phyloP scores from a whole-genome alignment of 1,139 yeast genomes.

The Scheffersomyces quercinus region DNA sequence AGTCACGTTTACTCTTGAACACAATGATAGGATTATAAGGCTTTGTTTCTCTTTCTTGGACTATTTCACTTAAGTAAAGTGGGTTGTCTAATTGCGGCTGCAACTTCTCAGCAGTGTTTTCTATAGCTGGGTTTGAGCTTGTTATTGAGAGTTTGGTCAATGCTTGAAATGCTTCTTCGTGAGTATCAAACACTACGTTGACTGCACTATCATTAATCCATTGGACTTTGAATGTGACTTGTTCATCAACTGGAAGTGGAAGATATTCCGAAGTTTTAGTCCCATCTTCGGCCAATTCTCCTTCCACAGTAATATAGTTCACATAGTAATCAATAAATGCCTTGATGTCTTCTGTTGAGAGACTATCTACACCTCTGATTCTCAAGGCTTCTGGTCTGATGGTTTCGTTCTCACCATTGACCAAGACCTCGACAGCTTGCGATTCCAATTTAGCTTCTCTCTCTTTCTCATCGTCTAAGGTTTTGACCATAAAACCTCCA shows the following conservation, averaged over 20 bases:
- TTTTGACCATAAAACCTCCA: constrained; percentile 44
- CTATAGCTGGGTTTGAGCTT: constrained; percentile 15
- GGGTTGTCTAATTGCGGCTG: constrained; percentile 9
- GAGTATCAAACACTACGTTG: constrained; percentile 52
- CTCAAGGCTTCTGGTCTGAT: constrained; percentile 53
- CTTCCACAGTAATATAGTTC: constrained; percentile 31
- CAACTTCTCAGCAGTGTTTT: constrained; percentile 1
- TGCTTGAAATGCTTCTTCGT: constrained; percentile 45
- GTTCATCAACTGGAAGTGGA: constrained; percentile 28
- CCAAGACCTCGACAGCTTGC: constrained; percentile 36
- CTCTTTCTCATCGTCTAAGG: constrained; percentile 40
- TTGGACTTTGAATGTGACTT: constrained; percentile 48
- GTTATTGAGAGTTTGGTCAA: constrained; percentile 30
- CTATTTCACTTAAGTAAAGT: constrained; percentile 23
- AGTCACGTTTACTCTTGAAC: constrained; percentile 35
- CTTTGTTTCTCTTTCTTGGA: constrained; percentile 38
- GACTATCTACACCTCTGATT: constrained; percentile 65
- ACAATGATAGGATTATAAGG: constrained; percentile 39
- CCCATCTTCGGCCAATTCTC: constrained; percentile 19
- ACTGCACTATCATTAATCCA: constrained; percentile 72
- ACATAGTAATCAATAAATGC: constrained; percentile 52
- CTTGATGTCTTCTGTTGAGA: constrained; percentile 66
- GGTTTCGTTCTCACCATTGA: constrained; percentile 28
- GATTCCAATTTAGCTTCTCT: constrained; percentile 30
- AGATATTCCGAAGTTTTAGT: constrained; percentile 10